phyloP scores from a whole-genome alignment of 768 basidiomycete genomes.

The Mycena alexandri region DNA sequence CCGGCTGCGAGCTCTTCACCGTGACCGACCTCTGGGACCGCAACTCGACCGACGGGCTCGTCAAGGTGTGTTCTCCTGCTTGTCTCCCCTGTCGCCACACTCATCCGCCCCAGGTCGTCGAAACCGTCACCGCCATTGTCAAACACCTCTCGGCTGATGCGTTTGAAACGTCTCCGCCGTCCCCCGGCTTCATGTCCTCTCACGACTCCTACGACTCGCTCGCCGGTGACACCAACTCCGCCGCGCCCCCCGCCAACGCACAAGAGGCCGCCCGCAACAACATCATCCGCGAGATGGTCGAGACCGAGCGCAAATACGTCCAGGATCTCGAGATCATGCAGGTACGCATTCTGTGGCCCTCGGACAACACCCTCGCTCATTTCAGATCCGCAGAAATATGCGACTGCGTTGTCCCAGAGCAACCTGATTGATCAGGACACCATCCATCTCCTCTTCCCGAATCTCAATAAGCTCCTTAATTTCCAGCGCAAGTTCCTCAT shows the following conservation, averaged over 20 bases:
- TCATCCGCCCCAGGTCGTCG: conserved; percentile 74
- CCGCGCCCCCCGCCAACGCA: conserved; percentile 62
- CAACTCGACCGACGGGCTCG: conserved; percentile 92
- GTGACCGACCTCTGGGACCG: conserved; percentile 92
- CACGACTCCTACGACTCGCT: conserved; percentile 69
- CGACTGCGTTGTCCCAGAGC: conserved; percentile 83
- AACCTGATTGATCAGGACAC: conserved; percentile 94
- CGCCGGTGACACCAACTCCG: conserved; percentile 54
- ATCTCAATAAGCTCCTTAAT: conserved; percentile 94
- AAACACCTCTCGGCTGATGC: conserved; percentile 77
- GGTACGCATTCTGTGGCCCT: conserved; percentile 60
- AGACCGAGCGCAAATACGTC: conserved; percentile 96
- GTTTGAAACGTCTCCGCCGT: conserved; percentile 73
- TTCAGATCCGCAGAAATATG: conserved; percentile 77
- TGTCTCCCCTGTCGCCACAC: conserved; percentile 2
- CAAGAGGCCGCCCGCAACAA: conserved; percentile 80
- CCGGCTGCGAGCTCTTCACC: conserved; percentile 85
- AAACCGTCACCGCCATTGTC: conserved; percentile 89
- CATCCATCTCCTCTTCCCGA: conserved; percentile 95
- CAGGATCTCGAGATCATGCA: conserved; percentile 97
- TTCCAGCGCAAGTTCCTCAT: conserved; percentile 96
- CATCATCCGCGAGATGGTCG: conserved; percentile 89
- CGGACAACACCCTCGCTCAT: conserved; percentile 20
- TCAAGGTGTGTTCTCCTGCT: conserved; percentile 75
- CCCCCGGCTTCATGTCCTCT: conserved; percentile 66